phyloP scores from a whole-genome alignment of 225 moss, liverwort and hornwort species.

The Lunularia cruciata region DNA sequence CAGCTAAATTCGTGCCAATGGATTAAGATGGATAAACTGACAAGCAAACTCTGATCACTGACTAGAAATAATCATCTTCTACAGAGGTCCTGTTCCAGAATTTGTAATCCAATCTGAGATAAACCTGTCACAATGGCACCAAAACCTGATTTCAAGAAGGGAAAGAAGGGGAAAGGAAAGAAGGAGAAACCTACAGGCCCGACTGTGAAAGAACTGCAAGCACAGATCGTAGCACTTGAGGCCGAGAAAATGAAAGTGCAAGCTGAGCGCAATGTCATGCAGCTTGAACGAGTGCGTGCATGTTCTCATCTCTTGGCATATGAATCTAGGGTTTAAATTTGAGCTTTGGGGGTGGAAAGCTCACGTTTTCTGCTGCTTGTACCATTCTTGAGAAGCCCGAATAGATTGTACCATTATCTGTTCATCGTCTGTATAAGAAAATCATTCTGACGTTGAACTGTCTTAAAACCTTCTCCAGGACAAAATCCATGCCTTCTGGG shows the following conservation, averaged over 20 bases:
- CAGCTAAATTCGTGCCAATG: too few relatives aligned
- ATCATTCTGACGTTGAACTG: too few relatives aligned
- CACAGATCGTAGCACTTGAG: constrained; percentile 54
- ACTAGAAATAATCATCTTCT: too few relatives aligned
- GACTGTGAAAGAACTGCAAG: constrained; percentile 53
- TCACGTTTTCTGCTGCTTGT: too few relatives aligned
- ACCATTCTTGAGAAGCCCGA: too few relatives aligned
- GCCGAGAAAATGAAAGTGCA: constrained; percentile 56
- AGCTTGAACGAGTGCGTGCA: constrained; percentile 58
- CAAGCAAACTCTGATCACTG: too few relatives aligned
- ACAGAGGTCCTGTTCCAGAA: too few relatives aligned
- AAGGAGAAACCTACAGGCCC: constrained; percentile 48
- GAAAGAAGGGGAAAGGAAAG: constrained; percentile 42
- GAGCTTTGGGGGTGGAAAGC: too few relatives aligned
- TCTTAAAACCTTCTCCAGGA: constrained; percentile 62
- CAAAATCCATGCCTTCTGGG: constrained; percentile 83
- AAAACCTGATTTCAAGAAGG: constrained; percentile 48
- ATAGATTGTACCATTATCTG: not conserved
- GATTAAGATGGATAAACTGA: too few relatives aligned
- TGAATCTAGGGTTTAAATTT: too few relatives aligned
- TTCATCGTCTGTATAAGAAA: not conserved
- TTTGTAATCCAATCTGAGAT: not conserved
- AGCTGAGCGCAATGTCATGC: constrained; percentile 75
- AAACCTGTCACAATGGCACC: constrained; percentile 56
- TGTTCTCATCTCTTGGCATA: not conserved